Evolutionary conservation across 1,284 basidiomycete species (phyloP).

Genomic region (Cronartium quercuum): DNA sequence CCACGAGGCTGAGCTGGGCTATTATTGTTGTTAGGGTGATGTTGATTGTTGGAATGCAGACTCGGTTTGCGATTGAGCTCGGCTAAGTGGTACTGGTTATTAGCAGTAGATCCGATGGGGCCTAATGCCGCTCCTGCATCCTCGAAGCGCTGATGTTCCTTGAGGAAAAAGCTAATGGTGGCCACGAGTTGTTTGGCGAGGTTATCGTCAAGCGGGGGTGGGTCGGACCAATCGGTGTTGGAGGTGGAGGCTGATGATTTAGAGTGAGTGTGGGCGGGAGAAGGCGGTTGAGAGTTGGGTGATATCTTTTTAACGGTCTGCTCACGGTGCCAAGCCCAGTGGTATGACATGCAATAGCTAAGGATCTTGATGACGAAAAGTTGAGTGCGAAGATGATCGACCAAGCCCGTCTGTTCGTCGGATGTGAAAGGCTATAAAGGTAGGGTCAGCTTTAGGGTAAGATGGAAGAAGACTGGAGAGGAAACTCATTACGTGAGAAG

Average conservation of each 20-base stretch:
- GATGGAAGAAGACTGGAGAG: not conserved
- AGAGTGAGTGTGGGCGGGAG: conserved; percentile 42
- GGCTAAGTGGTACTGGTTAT: conserved; percentile 52
- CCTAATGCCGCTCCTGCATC: conserved; percentile 43
- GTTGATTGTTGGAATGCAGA: conserved; percentile 48
- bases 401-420: conserved; percentile 53
- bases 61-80: conserved; percentile 60
- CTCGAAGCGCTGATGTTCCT: conserved; percentile 53
- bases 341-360: conserved; percentile 65
- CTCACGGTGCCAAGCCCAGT: conserved; percentile 56
- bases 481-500: conserved; percentile 23
- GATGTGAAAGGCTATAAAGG: conserved; percentile 40
- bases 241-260: conserved; percentile 41
- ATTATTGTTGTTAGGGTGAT: conserved; percentile 24
- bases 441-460: not conserved
- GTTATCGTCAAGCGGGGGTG: conserved; percentile 71
- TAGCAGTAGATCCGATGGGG: not conserved
- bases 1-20: conserved; percentile 33
- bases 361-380: conserved; percentile 81
- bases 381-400: conserved; percentile 79
- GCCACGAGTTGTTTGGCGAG: conserved; percentile 78
- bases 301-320: conserved; percentile 44
- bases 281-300: conserved; percentile 39
- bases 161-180: conserved; percentile 72
- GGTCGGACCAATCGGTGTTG: conserved; percentile 57